A percentile compares a stretch with the other conserved stretches of the same genome.
phyloP scores from a whole-genome alignment of 768 basidiomycete species.

The Mycena olivaceomarginata region DNA sequence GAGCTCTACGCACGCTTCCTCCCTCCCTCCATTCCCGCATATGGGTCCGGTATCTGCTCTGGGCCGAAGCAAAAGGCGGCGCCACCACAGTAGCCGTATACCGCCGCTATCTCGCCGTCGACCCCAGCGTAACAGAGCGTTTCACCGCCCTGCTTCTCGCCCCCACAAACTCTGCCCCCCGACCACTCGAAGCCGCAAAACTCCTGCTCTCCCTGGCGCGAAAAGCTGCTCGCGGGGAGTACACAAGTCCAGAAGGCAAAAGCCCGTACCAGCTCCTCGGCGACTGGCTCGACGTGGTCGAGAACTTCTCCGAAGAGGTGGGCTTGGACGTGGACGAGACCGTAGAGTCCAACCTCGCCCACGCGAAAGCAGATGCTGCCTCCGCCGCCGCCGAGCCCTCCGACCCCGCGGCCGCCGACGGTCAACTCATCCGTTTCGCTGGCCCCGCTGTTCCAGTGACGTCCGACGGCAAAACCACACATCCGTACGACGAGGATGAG shows the following conservation, averaged over 20 bases:
- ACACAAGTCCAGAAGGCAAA: slow-evolving; percentile 93
- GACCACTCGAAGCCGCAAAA: slow-evolving; percentile 96
- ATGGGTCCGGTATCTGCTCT: slow-evolving; percentile 95
- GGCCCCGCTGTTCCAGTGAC: slow-evolving; percentile 76
- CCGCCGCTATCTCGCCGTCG: slow-evolving; percentile 90
- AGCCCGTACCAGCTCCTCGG: slow-evolving; percentile 96
- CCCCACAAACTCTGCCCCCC: slow-evolving; percentile 72
- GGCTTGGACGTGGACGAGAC: slow-evolving; percentile 91
- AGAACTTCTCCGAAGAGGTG: slow-evolving; percentile 93
- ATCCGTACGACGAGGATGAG: slow-evolving; percentile 86
- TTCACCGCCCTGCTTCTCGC: slow-evolving; percentile 84
- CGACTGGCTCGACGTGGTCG: slow-evolving; percentile 95
- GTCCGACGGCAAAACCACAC: slow-evolving; percentile 68
- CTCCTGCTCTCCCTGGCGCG: slow-evolving; percentile 89
- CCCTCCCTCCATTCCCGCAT: slow-evolving; percentile 94
- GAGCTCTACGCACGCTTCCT: slow-evolving; percentile 93
- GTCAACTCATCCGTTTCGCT: slow-evolving; percentile 82
- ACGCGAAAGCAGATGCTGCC: slow-evolving; percentile 69
- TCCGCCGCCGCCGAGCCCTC: slow-evolving; percentile 51
- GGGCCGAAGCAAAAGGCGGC: slow-evolving; percentile 92
- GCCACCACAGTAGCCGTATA: slow-evolving; percentile 88
- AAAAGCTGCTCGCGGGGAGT: slow-evolving; percentile 89
- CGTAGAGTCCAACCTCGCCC: slow-evolving; percentile 69
- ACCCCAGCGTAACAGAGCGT: slow-evolving; percentile 88
- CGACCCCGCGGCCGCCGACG: slow-evolving; percentile 70